Conservation (phyloP, 768 basidiomycete genomes). For the Cubamyces sp. region DNA sequence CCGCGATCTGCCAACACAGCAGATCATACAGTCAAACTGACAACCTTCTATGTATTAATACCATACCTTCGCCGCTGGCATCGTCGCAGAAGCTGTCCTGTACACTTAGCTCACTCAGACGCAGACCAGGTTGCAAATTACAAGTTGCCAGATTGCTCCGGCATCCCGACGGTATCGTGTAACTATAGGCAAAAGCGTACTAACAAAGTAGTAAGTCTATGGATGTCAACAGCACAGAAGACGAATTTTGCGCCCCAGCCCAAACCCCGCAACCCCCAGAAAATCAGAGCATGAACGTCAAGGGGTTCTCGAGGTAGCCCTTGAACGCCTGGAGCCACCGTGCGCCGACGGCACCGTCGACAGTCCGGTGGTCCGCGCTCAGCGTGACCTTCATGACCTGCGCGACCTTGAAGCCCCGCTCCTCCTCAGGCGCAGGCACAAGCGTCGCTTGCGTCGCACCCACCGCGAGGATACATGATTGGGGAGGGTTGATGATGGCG, state of each 20-base stretch:
- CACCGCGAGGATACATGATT: slow-evolving; percentile 96
- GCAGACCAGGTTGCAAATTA: slow-evolving; percentile 9
- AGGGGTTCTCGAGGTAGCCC: slow-evolving; percentile 93
- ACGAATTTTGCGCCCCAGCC: slow-evolving; percentile 21
- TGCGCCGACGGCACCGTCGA: slow-evolving; percentile 95
- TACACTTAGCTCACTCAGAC: too few relatives aligned
- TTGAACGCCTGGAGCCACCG: slow-evolving; percentile 93
- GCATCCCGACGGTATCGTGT: slow-evolving; percentile 24
- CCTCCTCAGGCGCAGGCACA: slow-evolving; percentile 84
- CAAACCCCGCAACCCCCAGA: background rate
- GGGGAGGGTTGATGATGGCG: slow-evolving; percentile 98
- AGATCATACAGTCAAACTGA: too few relatives aligned
- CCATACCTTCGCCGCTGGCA: too few relatives aligned
- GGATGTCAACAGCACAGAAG: slow-evolving; percentile 13
- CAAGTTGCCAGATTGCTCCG: slow-evolving; percentile 23
- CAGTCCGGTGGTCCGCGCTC: slow-evolving; percentile 92
- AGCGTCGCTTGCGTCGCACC: slow-evolving; percentile 86
- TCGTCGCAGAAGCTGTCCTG: too few relatives aligned
- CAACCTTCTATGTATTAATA: too few relatives aligned
- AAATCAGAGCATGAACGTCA: slow-evolving; percentile 91
- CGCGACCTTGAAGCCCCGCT: slow-evolving; percentile 92
- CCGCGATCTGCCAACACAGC: too few relatives aligned
- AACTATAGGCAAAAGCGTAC: slow-evolving; percentile 28
- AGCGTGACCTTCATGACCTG: slow-evolving; percentile 96
- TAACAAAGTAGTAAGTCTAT: slow-evolving; percentile 25